Percentiles rank a stretch among this genome's conserved stretches.
These are phyloP conservation scores for Torrubiellomyces zombiae DNA, from an alignment of 2,329 filamentous ascomycete genomes.

Conservation along the genomic window DNA sequence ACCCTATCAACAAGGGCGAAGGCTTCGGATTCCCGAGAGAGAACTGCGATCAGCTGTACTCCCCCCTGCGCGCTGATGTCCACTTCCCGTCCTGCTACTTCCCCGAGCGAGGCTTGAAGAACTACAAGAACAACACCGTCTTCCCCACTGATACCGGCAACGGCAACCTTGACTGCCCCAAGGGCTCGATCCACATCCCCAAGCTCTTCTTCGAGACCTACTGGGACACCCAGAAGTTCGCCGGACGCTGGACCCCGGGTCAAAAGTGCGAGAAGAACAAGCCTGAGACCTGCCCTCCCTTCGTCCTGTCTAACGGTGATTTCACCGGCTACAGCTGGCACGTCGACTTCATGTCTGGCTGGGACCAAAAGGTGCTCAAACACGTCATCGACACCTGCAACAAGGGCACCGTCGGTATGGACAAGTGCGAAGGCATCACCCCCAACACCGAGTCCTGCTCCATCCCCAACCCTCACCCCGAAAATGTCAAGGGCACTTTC, in stretches of 20 bases:
- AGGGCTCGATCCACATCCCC: slow-evolving; percentile 36
- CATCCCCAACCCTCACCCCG: slow-evolving; percentile 28
- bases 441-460: slow-evolving; percentile 35
- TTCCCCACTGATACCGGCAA: slow-evolving; percentile 34
- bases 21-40: slow-evolving; percentile 53
- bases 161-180: slow-evolving; percentile 36
- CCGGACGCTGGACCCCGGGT: slow-evolving; percentile 34
- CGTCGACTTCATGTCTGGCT: slow-evolving; percentile 58
- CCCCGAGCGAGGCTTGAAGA: slow-evolving; percentile 38
- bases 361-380: slow-evolving; percentile 49
- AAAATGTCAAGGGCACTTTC: slow-evolving; percentile 26
- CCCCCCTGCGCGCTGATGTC: slow-evolving; percentile 47
- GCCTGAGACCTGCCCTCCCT: too few relatives aligned
- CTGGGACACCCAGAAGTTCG: slow-evolving; percentile 39
- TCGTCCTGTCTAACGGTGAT: slow-evolving; percentile 54
- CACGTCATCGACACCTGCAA: slow-evolving; percentile 51
- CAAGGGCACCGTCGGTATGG: slow-evolving; percentile 40
- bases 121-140: slow-evolving; percentile 49
- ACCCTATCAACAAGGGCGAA: slow-evolving; percentile 34
- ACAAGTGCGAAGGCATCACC: slow-evolving; percentile 42
- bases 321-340: slow-evolving; percentile 53
- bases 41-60: slow-evolving; percentile 46
- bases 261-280: slow-evolving; percentile 35
- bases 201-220: slow-evolving; percentile 44
- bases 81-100: slow-evolving; percentile 65